Evolutionary conservation across 108 stramenopile species (phyloP), one percentile per base, ranked within the genome.

Genomic region (Cyclostephanos tholiformis): DNA sequence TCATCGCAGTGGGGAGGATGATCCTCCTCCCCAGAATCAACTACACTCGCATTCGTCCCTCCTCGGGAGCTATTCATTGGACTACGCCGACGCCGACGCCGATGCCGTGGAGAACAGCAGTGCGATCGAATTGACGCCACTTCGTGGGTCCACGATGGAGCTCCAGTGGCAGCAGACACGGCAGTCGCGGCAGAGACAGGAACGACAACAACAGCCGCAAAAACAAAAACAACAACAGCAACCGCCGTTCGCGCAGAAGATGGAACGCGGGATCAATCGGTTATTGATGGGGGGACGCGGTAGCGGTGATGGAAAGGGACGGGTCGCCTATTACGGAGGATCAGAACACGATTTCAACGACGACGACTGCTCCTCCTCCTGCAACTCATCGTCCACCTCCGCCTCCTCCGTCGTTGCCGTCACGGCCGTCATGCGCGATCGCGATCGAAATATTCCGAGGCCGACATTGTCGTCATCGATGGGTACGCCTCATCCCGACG

Each of bases 31-130:
- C 6, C 36, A 6, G 36, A 6, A 12, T 41, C 41, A 41, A 12
- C 12, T 10, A n/a, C n/a, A n/a, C 7, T 41, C 41, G 36, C 4
- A 36, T 12, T 10, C 9, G 4, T 41, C 41, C 41, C 41, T 63
- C 46, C 46, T 35, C 17, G 44, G 29, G 2, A 59, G 46, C 63
- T 49, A 56, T 17, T 72, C 59, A n/a, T 46, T 73, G 6, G 80
- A 81, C 44, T 73, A 82, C 59, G 80, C 80, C 56, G 74, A 82
- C 30, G 53, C 63, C 8, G 80, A 74, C 0, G 80, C 80, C 1
- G 80, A 74, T 44, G 57, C 73, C n/a, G n/a, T n/a, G n/a, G n/a
- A n/a, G n/a, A n/a, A n/a, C n/a, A n/a, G n/a, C n/a, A n/a, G n/a
- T 17, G 22, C 16, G 16, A 4, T 55, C 36, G 36, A 35, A 9